phyloP scores from a whole-genome alignment of 305 asterid genomes.

The Solanum hybrid region DNA sequence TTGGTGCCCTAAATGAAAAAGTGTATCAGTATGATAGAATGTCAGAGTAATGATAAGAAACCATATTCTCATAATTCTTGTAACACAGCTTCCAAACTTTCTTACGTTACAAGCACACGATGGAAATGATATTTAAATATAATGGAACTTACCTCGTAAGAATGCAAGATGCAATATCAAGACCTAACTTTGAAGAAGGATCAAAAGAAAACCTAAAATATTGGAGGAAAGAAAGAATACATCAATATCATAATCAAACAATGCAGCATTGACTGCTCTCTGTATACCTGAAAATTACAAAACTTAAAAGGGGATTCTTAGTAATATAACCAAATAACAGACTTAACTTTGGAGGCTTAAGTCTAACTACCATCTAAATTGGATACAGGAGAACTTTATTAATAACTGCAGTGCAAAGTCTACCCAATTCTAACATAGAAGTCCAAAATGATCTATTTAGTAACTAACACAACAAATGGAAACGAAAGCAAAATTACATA shows the following conservation, averaged over 20 bases:
- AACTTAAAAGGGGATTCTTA: neutral
- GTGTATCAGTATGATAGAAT: neutral
- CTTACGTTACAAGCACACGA: neutral
- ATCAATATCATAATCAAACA: neutral
- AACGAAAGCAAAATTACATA: neutral
- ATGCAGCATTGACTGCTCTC: neutral
- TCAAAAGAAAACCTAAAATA: conserved; percentile 79
- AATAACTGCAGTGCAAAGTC: neutral
- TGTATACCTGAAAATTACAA: neutral
- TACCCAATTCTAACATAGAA: neutral
- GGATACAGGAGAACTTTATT: neutral
- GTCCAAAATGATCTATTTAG: neutral
- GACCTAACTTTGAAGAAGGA: conserved; percentile 69
- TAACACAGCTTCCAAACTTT: conserved; percentile 1
- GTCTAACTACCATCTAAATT: neutral
- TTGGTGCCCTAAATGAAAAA: conserved; percentile 61
- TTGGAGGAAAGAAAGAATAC: neutral
- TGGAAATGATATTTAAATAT: conserved; percentile 8
- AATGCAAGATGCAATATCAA: conserved; percentile 86
- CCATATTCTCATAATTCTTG: conserved; percentile 5
- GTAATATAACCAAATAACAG: neutral
- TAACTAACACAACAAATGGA: neutral
- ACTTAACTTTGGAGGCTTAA: neutral
- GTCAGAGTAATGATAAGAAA: neutral
- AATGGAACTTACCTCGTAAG: conserved; percentile 54